These are phyloP conservation scores for Symbiotaphrina buchneri DNA, from an alignment of 495 filamentous ascomycete genomes.

Conservation along the genomic window DNA sequence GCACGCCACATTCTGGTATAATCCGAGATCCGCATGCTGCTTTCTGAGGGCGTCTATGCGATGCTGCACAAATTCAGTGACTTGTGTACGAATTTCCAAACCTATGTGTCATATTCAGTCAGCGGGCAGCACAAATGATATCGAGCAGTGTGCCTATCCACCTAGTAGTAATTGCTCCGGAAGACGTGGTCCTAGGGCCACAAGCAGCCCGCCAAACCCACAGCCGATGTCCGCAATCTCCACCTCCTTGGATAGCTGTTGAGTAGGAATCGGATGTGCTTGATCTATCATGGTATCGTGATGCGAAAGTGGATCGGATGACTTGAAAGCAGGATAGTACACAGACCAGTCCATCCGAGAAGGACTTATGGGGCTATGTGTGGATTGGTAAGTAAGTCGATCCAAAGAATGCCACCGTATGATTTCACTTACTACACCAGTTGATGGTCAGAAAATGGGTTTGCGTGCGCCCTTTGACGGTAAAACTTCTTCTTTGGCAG, in stretches of 20 bases:
- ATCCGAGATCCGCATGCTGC: constrained; percentile 31
- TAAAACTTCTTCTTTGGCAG: constrained; percentile 89
- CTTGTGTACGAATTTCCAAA: constrained; percentile 78
- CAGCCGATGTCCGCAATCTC: constrained; percentile 97
- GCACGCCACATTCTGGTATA: constrained; percentile 70
- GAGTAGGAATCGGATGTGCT: constrained; percentile 11
- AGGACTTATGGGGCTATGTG: constrained; percentile 50
- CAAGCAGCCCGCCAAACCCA: constrained; percentile 78
- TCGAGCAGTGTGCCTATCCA: constrained; percentile 11
- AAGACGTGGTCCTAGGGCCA: constrained; percentile 61
- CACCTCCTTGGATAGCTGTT: constrained; percentile 36
- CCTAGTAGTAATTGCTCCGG: constrained; percentile 69
- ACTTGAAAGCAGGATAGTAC: constrained; percentile 54
- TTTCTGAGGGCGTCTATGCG: constrained; percentile 59
- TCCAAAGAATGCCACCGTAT: constrained; percentile 4
- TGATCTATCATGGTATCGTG: constrained; percentile 2
- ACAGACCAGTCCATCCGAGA: constrained; percentile 77
- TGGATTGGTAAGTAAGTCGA: too few relatives aligned
- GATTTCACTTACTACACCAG: constrained; percentile 69
- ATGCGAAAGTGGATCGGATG: constrained; percentile 7
- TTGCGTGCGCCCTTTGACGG: constrained; percentile 87
- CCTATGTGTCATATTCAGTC: constrained; percentile 12
- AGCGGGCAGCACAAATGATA: not conserved
- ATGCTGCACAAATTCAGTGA: constrained; percentile 72
- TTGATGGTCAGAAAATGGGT: constrained; percentile 86